Base-by-base conservation (phyloP, 495 filamentous ascomycete species). In the Penicillium bialowiezense region DNA sequence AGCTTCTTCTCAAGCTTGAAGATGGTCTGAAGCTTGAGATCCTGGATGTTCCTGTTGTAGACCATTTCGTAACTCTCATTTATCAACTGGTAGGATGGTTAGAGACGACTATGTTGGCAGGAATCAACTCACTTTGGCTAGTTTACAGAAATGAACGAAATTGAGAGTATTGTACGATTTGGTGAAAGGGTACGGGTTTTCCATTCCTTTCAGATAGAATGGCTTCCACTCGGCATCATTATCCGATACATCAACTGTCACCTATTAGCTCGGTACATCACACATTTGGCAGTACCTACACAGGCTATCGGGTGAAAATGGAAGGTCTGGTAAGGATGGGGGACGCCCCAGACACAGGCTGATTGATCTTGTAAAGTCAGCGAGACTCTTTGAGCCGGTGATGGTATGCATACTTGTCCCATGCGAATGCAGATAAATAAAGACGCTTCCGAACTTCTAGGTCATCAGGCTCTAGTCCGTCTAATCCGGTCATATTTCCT, bases 381-480 rank as follows among this genome's bases (percentile, higher is more conserved):
- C 10, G 24, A 26, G 8, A 4, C 8, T 26, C 23, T 26, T 26
- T 8, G 3, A 3, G 23, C 8, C 8, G 23, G 8, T 8, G 8
- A 26, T 26, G 4, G 8, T 8, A 26, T 8, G 23, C 50, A 26
- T 18, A 53, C 50, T 53, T 53, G 23, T 53, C 50, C 50, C 50
- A 53, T 2, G 26, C 19, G 38, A 41, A 53, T 8, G 26, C 42
- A 1, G 50, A 53, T 4, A 53, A 21, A 21, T 53, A 53, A 12
- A 53, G 38, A 3, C 50, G 42, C 26, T 53, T 53, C 15, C 50
- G 9, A 5, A 48, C 50, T 41, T 53, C 50, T 7, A 53, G 18
- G 23, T 53, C 43, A 41, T 53, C 50, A n/a, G 50, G 50, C 28
- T 53, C 50, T 10, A 38, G 24, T 26, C 38, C 50, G n/a, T 53